Percentiles rank a stretch among this genome's conserved stretches.
Conservation (phyloP, 2,329 filamentous ascomycete genomes). For the Rhinocladiella similis region DNA sequence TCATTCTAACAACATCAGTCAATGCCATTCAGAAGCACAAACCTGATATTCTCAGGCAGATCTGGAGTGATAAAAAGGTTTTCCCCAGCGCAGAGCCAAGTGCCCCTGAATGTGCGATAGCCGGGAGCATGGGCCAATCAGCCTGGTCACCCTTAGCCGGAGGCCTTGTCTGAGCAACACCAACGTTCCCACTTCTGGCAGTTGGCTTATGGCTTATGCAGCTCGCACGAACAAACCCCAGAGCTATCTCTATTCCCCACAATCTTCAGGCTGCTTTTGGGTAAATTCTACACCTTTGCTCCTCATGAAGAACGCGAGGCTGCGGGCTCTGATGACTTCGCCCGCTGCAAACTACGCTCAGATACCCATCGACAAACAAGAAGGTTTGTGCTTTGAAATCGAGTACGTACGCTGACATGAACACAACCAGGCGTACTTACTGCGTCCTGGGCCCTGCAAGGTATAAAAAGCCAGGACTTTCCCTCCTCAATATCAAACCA, state of each 20-base stretch:
- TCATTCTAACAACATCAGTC: too few species aligned
- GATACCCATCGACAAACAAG: too few species aligned
- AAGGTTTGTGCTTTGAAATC: background rate
- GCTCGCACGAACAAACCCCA: background rate
- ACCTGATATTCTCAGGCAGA: too few species aligned
- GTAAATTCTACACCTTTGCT: background rate
- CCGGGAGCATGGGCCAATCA: too few species aligned
- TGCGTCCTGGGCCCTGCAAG: background rate
- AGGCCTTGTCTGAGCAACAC: too few species aligned
- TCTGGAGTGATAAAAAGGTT: too few species aligned
- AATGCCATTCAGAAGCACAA: too few species aligned
- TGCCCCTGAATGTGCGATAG: too few species aligned
- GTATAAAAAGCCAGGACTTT: background rate
- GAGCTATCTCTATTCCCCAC: background rate
- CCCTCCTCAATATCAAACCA: background rate
- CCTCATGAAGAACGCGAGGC: background rate
- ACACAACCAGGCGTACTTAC: background rate
- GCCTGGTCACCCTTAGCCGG: too few species aligned
- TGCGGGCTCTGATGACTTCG: background rate
- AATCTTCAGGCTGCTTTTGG: background rate
- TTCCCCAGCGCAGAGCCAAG: too few species aligned
- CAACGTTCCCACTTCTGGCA: too few species aligned
- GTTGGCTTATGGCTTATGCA: constrained; percentile 3
- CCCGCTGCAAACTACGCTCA: background rate
- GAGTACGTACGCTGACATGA: background rate